Evolutionary conservation across 164 flowering plant species (phyloP).

Genomic region (Vitis riparia): DNA sequence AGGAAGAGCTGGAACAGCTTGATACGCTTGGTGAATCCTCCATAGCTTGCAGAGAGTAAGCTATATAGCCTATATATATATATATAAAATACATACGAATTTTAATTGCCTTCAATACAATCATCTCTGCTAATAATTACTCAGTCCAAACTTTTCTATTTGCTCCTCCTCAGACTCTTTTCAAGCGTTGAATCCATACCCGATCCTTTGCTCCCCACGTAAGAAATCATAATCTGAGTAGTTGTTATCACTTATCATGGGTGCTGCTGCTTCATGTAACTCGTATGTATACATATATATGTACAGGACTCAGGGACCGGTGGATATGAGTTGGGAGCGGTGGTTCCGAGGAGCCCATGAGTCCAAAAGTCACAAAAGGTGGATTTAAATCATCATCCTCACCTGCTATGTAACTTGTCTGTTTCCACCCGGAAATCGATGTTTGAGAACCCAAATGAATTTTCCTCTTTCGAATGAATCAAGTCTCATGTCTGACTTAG

Average conservation of each 20-base stretch:
- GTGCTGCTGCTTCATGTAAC: too few species aligned
- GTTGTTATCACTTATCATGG: neutral
- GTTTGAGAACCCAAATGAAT: too few species aligned
- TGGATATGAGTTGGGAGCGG: conserved; percentile 29
- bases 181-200: conserved; percentile 25
- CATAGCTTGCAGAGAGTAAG: conserved; percentile 26
- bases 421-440: too few species aligned
- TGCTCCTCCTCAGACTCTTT: conserved; percentile 13
- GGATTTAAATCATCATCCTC: conserved; percentile 20
- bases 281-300: neutral
- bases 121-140: neutral
- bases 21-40: conserved; percentile 25
- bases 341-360: conserved; percentile 37
- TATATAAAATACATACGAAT: too few species aligned
- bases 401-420: too few species aligned
- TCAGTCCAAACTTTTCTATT: neutral
- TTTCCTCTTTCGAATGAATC: too few species aligned
- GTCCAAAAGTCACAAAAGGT: conserved; percentile 20
- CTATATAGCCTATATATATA: neutral
- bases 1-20: conserved; percentile 28
- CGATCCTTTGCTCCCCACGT: conserved; percentile 34
- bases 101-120: too few species aligned
- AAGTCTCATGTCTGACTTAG: too few species aligned
- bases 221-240: neutral
- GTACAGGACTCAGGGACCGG: conserved; percentile 32